Evolutionary conservation across 148 eudicot species (phyloP), one percentile per base, ranked within the genome.

Genomic region (Dysphania ambrosioides): DNA sequence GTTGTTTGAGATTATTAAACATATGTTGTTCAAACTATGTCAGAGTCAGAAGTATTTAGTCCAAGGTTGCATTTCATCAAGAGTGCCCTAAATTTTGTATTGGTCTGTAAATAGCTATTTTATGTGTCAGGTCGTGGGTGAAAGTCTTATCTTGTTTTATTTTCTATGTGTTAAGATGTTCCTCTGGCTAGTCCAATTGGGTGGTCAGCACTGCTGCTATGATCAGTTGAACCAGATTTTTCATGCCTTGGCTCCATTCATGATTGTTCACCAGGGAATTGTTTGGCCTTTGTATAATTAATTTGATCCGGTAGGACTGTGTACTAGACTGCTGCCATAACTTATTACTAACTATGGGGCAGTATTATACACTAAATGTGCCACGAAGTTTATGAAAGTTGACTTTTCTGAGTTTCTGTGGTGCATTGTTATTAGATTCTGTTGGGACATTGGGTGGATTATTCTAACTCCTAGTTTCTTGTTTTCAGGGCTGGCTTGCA

Each of bases 401-500:
- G 6, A 36, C 8, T 47, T 21, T 59, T 49, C 21, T 19, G 35
- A 51, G 29, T 23, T 44, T 42, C 21, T 26, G 23, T 1, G 55
- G 55, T 74, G n/a, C 30, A 27, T 53, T 56, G 19, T 44, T 5
- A 1, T 42, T 26, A 49, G 2, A 38, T 24, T 30, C 24, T 15
- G 59, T 31, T 72, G 26, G 32, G 41, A 27, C 55, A 56, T 75
- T 41, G 32, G 68, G 5, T 18, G 70, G 34, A 58, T 55, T 70
- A 69, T 61, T 26, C 18, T 68, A 58, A 81, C 38, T 72, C 56
- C 8, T 75, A 61, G 34, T 49, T 71, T 76, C 19, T 66, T 73
- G 61, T 70, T 79, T 42, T 30, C 92, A 94, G 98, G 98, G 66
- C 81, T 94, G 56, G 96, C 98, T 62, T 90, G 91, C 84, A 87